Evolutionary conservation across 2,329 filamentous ascomycete genomes (phyloP), one percentile per base, ranked within the genome.

Genomic region (Xylaria hypoxylon): DNA sequence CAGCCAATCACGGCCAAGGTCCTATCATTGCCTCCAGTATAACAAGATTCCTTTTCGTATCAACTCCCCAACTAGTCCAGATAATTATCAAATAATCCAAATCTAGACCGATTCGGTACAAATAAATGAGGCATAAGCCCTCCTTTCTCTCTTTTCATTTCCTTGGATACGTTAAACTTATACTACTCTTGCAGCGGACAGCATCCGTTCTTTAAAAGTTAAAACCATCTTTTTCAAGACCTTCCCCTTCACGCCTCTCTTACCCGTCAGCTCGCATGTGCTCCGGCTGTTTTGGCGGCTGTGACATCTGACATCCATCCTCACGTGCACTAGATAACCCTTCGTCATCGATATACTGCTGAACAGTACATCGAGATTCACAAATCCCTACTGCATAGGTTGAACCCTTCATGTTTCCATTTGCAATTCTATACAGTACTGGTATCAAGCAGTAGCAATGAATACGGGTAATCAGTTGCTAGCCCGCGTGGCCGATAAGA

Each of bases 401-500:
- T 28, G 15, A 31, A 11, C 45, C 38, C 58, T 64, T 53, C 50
- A 70, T 70, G 65, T 59, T 56, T 64, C 52, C 64, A 40, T 22
- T 52, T 58, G 28, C 31, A 45, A 24, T 48, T 69, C 60, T 67
- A 51, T 65, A 67, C 55, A 45, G 61, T 45, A 47, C 24, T 47
- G 40, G 56, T 45, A 50, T 52, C 48, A 59, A 66, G 19, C 52
- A 47, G 62, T 64, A 59, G 56, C 67, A 66, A 78, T 78, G 76
- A 75, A 77, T 52, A 71, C 69, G 57, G 70, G 70, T 47, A 70
- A 74, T 62, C 64, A 70, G 33, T 71, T 72, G 40, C 70, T 72
- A 22, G 74, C 72, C 62, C 68, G 73, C 63, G 74, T 73, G 69
- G 70, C 74, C 68, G 75, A 80, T 68, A 75, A 75, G 60, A 72